Conservation (phyloP, 352 stramenopile species). For the Globisporangium apiculatum region DNA sequence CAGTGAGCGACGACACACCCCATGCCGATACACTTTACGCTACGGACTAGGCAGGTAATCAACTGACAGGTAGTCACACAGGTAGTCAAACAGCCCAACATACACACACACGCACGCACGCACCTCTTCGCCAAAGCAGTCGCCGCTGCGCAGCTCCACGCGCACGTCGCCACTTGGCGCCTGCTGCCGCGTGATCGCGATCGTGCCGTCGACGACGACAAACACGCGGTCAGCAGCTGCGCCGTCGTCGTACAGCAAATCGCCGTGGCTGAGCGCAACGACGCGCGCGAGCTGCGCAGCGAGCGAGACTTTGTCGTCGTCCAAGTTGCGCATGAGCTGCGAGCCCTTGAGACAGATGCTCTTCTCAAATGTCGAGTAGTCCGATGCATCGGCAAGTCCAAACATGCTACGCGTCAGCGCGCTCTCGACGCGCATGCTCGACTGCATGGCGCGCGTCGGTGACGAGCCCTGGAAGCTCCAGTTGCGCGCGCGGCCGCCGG, state of each 20-base stretch:
- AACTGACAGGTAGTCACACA: not conserved
- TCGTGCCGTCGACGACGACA: constrained; percentile 64
- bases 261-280: constrained; percentile 41
- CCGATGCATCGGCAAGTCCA: constrained; percentile 32
- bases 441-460: constrained; percentile 1
- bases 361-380: constrained; percentile 82
- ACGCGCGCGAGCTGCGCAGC: constrained; percentile 70
- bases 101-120: constrained; percentile 9
- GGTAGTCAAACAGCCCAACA: not conserved
- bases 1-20: not conserved
- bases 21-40: no score
- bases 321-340: constrained; percentile 73
- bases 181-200: constrained; percentile 34
- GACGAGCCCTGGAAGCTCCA: constrained; percentile 26
- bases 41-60: no score
- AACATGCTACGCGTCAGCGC: constrained; percentile 19
- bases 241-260: constrained; percentile 45
- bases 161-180: constrained; percentile 13
- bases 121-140: constrained; percentile 82
- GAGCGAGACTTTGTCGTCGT: constrained; percentile 77
- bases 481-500: constrained; percentile 21
- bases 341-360: constrained; percentile 81
- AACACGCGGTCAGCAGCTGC: constrained; percentile 44
- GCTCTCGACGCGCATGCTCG: not conserved
- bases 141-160: constrained; percentile 52